Conservation (phyloP, 768 basidiomycete genomes). For the Tylopilus subfusipes region DNA sequence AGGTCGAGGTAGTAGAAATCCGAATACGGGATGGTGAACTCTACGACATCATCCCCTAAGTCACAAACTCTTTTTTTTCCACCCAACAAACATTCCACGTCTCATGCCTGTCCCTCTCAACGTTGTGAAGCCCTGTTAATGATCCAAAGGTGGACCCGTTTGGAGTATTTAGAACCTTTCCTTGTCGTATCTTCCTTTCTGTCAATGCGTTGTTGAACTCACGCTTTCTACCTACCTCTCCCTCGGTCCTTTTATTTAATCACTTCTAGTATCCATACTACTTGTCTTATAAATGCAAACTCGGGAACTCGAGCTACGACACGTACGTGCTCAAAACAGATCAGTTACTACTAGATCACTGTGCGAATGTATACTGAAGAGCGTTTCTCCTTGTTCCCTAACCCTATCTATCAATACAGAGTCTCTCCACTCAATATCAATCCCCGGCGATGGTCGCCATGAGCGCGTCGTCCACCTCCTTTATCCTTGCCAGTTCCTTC, state of each 20-base stretch:
- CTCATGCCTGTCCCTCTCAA: background rate
- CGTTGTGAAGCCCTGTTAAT: slow-evolving; percentile 11
- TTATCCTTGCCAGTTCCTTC: slow-evolving; percentile 49
- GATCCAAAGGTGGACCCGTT: slow-evolving; percentile 9
- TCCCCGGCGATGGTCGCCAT: slow-evolving; percentile 41
- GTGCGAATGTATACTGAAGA: slow-evolving; percentile 10
- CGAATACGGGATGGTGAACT: slow-evolving; percentile 77
- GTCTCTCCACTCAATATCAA: slow-evolving; percentile 5
- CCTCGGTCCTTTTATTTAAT: background rate
- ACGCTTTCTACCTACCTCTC: slow-evolving; percentile 5
- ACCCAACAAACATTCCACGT: background rate
- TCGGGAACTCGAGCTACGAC: slow-evolving; percentile 1
- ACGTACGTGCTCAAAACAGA: slow-evolving; percentile 6
- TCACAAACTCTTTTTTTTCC: background rate
- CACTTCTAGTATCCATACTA: background rate
- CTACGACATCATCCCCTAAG: slow-evolving; percentile 66
- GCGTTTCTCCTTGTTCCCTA: background rate
- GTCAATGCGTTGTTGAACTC: slow-evolving; percentile 8
- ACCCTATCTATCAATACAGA: background rate
- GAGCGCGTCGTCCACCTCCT: slow-evolving; percentile 65
- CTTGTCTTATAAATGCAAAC: slow-evolving; percentile 3
- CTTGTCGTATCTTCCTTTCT: background rate
- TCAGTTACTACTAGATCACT: slow-evolving; percentile 8
- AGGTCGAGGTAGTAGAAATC: slow-evolving; percentile 87
- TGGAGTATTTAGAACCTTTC: slow-evolving; percentile 9